Evolutionary conservation across 306 rosid species (phyloP).

Genomic region (Fagus sylvatica): DNA sequence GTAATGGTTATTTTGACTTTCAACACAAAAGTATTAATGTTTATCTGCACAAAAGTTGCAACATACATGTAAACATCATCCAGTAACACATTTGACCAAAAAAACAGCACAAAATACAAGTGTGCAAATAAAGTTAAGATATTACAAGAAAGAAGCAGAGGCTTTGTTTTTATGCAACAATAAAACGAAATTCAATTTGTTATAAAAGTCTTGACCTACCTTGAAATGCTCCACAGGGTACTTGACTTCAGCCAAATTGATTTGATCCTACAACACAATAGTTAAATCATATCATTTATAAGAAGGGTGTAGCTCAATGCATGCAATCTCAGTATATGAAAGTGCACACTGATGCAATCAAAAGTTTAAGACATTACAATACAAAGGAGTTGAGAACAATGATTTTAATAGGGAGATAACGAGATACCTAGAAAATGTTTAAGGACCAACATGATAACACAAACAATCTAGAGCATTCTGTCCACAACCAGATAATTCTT

Average conservation of each 20-base stretch:
- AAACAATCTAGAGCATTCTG: not conserved
- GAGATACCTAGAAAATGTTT: not conserved
- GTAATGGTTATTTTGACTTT: not conserved
- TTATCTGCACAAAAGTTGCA: not conserved
- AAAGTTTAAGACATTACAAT: not conserved
- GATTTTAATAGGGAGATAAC: not conserved
- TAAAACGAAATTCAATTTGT: slow-evolving; percentile 20
- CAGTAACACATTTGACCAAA: not conserved
- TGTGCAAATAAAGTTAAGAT: not conserved
- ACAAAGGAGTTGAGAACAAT: not conserved
- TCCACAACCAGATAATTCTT: not conserved
- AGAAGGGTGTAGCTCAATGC: slow-evolving; percentile 15
- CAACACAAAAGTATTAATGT: not conserved
- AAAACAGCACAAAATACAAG: not conserved
- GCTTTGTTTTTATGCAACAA: slow-evolving; percentile 20
- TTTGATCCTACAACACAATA: slow-evolving; percentile 73
- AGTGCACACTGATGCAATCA: slow-evolving; percentile 2
- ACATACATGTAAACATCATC: not conserved
- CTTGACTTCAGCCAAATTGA: slow-evolving; percentile 80
- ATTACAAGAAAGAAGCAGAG: not conserved
- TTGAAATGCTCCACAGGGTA: slow-evolving; percentile 76
- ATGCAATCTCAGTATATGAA: slow-evolving; percentile 19
- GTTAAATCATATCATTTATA: slow-evolving; percentile 23
- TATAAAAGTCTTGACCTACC: slow-evolving; percentile 41
- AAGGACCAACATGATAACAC: not conserved